phyloP scores from a whole-genome alignment of 306 rosid genomes.

The Dryas alaskensis region DNA sequence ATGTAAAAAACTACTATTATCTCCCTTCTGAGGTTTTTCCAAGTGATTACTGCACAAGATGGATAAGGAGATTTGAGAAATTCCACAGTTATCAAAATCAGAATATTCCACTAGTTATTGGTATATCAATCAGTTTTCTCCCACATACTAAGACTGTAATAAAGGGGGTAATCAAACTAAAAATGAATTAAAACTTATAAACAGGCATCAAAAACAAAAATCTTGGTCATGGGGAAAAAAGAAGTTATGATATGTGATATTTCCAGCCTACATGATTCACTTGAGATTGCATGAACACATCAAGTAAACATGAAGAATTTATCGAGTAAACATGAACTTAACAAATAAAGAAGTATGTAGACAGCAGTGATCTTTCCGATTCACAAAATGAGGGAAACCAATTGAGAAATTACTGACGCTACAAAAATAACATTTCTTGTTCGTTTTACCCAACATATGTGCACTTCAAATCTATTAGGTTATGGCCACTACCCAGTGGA shows the following conservation, averaged over 20 bases:
- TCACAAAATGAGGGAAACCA: neutral
- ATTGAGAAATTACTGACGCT: neutral
- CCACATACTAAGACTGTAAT: neutral
- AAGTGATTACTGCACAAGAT: constrained; percentile 7
- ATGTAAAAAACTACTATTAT: neutral
- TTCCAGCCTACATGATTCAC: neutral
- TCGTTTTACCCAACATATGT: neutral
- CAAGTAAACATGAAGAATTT: neutral
- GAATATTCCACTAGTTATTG: neutral
- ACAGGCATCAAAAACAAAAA: neutral
- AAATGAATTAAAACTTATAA: neutral
- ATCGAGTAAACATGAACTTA: neutral
- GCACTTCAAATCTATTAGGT: neutral
- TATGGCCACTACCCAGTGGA: neutral
- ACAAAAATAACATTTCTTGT: neutral
- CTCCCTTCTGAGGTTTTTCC: constrained; percentile 12
- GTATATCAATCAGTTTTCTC: neutral
- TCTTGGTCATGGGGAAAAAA: neutral
- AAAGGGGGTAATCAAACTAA: neutral
- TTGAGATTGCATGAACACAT: neutral
- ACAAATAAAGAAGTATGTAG: neutral
- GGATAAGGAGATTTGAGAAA: neutral
- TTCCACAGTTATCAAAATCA: neutral
- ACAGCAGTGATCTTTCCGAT: neutral
- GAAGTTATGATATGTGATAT: neutral